Base-by-base conservation (phyloP, 1,284 basidiomycete species). In the Tetrapyrgos nigripes region DNA sequence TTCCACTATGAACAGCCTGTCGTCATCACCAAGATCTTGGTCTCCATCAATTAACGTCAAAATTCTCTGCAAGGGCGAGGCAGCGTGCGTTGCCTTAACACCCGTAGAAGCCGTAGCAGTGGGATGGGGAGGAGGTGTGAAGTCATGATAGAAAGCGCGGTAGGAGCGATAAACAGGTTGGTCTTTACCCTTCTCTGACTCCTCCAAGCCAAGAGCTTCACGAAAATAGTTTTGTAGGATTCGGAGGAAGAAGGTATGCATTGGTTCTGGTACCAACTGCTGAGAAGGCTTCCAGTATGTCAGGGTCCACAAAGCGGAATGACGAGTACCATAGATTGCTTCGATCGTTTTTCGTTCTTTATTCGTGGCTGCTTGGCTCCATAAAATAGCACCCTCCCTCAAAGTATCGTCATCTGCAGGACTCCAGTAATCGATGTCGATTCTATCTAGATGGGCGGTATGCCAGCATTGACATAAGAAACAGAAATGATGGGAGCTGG, bases 251-350 rank as follows among this genome's bases (percentile, higher is more conserved):
- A 52, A n/a, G 27, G 37, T 43, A 26, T 52, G 50, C 50, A 52
- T 52, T 4, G 50, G 35, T 26, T 52, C 50, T 5, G 26, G 21
- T 8, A 43, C 19, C 10, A 40, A 23, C 28, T 47, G 44, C 14
- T 33, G 14, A 13, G 45, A 48, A 21, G 53, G 45, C 28, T 23
- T n/a, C 53, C 53, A 55, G 44, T 55, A 55, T 3, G 24, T 27
- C 19, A 55, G 26, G 44, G 3, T 46, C 45, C 45, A 48, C n/a
- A 55, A 21, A 33, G 43, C 28, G 17, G 53, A 55, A 35, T 47
- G 29, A 4, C 45, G 53, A 31, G 44, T 24, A n/a, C 53, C 53
- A 23, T 47, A 48, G 5, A 33, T 17, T 19, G 31, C 45, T n/a
- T 23, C n/a, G 24, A 55, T 35, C 23, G 4, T 3, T 10, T 33